Percentiles rank a stretch among this genome's conserved stretches.
Conservation (phyloP, 176 grass and related monocot genomes). For the Avena eriantha region DNA sequence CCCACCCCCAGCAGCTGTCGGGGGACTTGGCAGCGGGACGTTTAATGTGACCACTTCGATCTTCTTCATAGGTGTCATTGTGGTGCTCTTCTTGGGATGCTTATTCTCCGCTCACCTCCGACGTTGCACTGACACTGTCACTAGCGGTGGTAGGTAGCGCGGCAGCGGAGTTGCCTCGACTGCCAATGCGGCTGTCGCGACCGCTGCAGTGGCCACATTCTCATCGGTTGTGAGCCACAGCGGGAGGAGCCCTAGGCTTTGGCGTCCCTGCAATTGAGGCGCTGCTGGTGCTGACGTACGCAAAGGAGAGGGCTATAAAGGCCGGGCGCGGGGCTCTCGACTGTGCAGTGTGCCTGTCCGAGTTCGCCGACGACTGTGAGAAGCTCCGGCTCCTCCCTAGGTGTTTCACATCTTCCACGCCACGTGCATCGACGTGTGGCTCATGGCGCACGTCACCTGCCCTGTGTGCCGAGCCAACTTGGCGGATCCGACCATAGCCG, state of each 20-base stretch:
- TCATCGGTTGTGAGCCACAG: neutral
- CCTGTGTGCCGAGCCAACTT: constrained; percentile 90
- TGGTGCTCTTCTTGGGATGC: constrained; percentile 68
- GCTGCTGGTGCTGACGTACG: constrained; percentile 72
- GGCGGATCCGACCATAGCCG: constrained; percentile 53
- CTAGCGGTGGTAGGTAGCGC: neutral
- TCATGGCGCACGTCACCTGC: constrained; percentile 72
- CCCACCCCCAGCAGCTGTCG: neutral
- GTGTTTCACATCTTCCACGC: constrained; percentile 89
- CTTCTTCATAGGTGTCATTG: constrained; percentile 55
- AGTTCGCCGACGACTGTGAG: constrained; percentile 66
- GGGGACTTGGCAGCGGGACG: neutral
- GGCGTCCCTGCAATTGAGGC: constrained; percentile 55
- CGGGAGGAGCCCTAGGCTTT: constrained; percentile 46
- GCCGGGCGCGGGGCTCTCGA: constrained; percentile 58
- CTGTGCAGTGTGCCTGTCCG: constrained; percentile 79
- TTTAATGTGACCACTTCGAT: constrained; percentile 57
- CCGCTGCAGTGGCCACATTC: constrained; percentile 29
- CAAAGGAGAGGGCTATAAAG: constrained; percentile 56
- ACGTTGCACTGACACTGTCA: constrained; percentile 40
- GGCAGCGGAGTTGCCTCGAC: neutral
- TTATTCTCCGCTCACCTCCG: constrained; percentile 72
- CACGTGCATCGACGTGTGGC: constrained; percentile 77
- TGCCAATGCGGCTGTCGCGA: constrained; percentile 25
- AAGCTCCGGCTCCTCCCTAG: constrained; percentile 72